Evolutionary conservation across 331 rosid genomes (phyloP), one percentile per base, ranked within the genome.

Genomic region (Quercus phellos): DNA sequence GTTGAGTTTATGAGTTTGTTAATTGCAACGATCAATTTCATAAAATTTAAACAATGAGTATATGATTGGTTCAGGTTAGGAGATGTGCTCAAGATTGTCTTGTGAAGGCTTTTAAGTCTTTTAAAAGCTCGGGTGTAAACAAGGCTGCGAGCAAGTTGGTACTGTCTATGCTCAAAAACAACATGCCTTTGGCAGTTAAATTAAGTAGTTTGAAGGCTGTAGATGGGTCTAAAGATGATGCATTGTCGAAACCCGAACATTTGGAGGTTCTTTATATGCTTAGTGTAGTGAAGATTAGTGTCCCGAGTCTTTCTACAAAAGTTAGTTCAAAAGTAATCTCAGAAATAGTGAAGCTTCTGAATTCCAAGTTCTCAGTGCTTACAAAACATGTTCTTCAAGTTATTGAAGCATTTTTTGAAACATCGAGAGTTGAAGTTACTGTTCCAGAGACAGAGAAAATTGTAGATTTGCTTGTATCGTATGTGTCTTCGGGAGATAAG

Each of bases 41-140:
- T 4, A 66, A 34, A 17, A 17, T 32, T 14, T 6, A 14, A 74
- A 74, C 46, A 38, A 29, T 51, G 35, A 34, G 27, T 73, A 3
- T 9, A 21, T 30, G 7, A 51, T 29, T 18, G 2, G 70, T 30
- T 51, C 84, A 94, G 98, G 98, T 94, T 17, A 84, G 96, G 55
- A 90, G 94, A 81, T 88, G 97, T 78, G 93, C 98, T 66, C 98
- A 88, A 85, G 97, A 88, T 38, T 90, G 91, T 78, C 89, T 94
- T 6, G 90, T 78, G 87, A 90, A 80, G 75, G 79, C 85, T 79
- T 89, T 94, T 60, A 83, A 79, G 80, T 90, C 86, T 43, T 58
- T 90, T 61, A 71, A 76, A 35, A 77, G 87, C 58, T 86, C 92
- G 18, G 55, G 54, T 17, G 90, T 80, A 79, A 61, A 71, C 55